Evolutionary conservation across 257 asterid genomes (phyloP).

Genomic region (Asclepias syriaca): DNA sequence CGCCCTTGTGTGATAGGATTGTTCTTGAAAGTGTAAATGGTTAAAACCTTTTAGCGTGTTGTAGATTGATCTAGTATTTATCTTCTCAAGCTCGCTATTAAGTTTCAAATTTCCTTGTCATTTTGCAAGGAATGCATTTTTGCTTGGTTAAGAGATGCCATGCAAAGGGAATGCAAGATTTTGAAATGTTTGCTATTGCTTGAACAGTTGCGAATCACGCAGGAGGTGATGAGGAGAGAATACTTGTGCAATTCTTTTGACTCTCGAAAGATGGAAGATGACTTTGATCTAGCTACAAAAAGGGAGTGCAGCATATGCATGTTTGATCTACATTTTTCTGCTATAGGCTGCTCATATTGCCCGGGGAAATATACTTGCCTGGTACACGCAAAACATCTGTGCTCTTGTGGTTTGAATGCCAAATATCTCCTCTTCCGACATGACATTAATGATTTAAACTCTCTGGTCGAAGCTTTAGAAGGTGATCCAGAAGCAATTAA

Average conservation of each 20-base stretch:
- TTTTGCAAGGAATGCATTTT: neutral
- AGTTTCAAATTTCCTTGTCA: neutral
- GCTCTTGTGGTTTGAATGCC: slow-evolving; percentile 53
- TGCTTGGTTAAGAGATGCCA: neutral
- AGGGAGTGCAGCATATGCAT: slow-evolving; percentile 61
- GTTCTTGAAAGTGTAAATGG: neutral
- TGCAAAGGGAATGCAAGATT: neutral
- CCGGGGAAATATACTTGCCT: slow-evolving; percentile 53
- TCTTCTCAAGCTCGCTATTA: neutral
- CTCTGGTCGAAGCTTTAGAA: slow-evolving; percentile 66
- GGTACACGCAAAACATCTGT: slow-evolving; percentile 53
- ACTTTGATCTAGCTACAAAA: slow-evolving; percentile 28
- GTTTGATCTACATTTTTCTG: slow-evolving; percentile 66
- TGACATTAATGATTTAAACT: slow-evolving; percentile 34
- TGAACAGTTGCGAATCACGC: slow-evolving; percentile 45
- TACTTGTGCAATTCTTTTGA: slow-evolving; percentile 37
- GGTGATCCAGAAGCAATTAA: slow-evolving; percentile 40
- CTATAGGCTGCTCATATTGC: slow-evolving; percentile 59
- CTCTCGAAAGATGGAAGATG: slow-evolving; percentile 33
- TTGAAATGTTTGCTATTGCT: neutral
- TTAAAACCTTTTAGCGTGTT: neutral
- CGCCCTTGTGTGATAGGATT: neutral
- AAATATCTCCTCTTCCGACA: slow-evolving; percentile 43
- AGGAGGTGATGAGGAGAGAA: slow-evolving; percentile 46
- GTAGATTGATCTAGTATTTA: neutral